Percentiles rank a stretch among this genome's conserved stretches.
Evolutionary conservation across 345 rosid genomes (phyloP).

Genomic region (Eucalyptus cloeziana): DNA sequence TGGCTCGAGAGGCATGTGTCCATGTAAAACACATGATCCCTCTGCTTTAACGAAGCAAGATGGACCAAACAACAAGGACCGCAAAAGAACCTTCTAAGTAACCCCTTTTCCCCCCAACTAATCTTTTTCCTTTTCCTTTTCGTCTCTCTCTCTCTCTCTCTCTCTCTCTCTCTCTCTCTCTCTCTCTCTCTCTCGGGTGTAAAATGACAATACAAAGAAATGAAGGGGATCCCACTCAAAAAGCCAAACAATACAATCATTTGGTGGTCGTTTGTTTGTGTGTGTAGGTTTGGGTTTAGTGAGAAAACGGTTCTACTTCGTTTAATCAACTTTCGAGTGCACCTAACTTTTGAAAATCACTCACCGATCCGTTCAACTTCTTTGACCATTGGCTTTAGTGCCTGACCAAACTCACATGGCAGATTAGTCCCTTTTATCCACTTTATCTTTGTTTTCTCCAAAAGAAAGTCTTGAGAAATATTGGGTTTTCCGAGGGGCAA

Average conservation of each 20-base stretch:
- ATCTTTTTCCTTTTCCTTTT: not conserved
- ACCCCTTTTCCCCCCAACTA: not conserved
- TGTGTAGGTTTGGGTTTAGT: not conserved
- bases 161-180: too few relatives aligned
- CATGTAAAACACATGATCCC: not conserved
- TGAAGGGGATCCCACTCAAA: not conserved
- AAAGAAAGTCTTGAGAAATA: not conserved
- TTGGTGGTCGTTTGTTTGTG: not conserved
- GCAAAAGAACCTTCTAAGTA: not conserved
- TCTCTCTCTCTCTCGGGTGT: not conserved
- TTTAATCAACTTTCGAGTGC: not conserved
- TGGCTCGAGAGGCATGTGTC: not conserved
- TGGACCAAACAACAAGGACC: not conserved
- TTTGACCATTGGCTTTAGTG: constrained; percentile 3
- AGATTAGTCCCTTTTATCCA: not conserved
- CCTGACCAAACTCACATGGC: not conserved
- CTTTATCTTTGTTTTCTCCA: not conserved
- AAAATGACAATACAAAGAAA: not conserved
- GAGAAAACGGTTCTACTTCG: not conserved
- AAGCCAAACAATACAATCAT: not conserved
- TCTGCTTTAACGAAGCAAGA: not conserved
- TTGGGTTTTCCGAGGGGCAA: not conserved
- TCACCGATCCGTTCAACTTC: not conserved
- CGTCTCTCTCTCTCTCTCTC: not conserved
- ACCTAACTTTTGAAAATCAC: constrained; percentile 1